Base-by-base conservation (phyloP, 768 basidiomycete genomes). In the Tubosaeta brunneosetosa region DNA sequence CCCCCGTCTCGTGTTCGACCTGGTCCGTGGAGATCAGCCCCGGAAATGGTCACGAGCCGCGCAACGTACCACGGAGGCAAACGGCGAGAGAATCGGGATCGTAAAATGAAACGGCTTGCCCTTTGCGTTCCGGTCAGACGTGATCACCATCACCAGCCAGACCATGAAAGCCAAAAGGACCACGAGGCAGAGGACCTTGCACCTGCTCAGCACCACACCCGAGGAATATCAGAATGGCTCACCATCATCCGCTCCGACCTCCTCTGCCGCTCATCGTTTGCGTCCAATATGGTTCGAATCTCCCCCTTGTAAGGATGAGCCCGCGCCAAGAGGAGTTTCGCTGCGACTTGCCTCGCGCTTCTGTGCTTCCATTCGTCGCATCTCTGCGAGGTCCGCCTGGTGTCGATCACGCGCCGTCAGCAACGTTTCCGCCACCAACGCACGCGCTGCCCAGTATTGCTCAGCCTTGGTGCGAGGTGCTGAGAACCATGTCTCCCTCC, bases 1-100 rank as follows among this genome's bases (percentile, higher is more conserved):
- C 73, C 0, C 87, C 86, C 0, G 80, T 80, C 66, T 90, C 87
- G 43, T 87, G 78, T 58, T 90, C 88, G n/a, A 86, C 78, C 88
- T 90, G 32, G 11, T 8, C 13, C 43, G 47, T 17, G 31, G 50
- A 10, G 25, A 47, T 64, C 33, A 46, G 34, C 33, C 6, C 37
- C 31, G 43, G 32, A 51, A 41, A 40, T 37, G 31, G 19, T 3
- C 13, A 17, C 49, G 42, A 43, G 19, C 38, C 17, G 10, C 38
- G 19, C 37, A 7, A 53, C 67, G 29, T 22, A 89, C 87, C 63
- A 89, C 88, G 10, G 86, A 88, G 2, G 86, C 79, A 59, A 89
- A 90, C 0, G 87, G 88, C 0, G 88, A 90, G 16, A 90, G 65
- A 4, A 90, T 83, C 4, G 88, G 86, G 22, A 90, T 84, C 0